These are phyloP conservation scores for Tetradesmus obliquus DNA, from an alignment of 139 green algal species.

Conservation along the genomic window DNA sequence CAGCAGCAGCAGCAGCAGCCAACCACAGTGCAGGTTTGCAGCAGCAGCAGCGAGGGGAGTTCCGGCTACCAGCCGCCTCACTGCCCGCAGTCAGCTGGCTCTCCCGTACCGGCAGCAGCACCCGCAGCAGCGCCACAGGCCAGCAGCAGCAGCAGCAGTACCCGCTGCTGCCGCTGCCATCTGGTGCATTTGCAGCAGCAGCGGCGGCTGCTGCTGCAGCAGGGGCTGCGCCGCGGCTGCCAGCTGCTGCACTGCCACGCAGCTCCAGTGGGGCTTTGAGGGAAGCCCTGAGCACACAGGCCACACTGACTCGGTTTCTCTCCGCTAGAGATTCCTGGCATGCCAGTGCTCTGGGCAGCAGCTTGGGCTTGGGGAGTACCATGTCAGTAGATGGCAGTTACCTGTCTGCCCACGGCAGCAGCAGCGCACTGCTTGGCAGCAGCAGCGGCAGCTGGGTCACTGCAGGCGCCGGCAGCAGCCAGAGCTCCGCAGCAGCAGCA, in stretches of 20 bases:
- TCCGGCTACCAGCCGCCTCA: neutral
- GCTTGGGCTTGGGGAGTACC: neutral
- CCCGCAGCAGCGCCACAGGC: neutral
- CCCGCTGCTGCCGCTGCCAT: neutral
- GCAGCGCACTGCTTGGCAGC: neutral
- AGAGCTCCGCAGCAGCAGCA: neutral
- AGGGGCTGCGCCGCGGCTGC: neutral
- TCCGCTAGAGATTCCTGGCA: neutral
- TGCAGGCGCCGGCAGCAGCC: neutral
- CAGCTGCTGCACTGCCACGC: neutral
- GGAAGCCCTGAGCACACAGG: neutral
- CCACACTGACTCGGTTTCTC: neutral
- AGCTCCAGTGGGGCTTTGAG: neutral
- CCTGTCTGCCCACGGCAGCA: neutral
- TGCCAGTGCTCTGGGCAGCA: neutral
- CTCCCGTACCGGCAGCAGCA: neutral
- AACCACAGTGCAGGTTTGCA: neutral
- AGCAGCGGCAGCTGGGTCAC: conserved; percentile 14
- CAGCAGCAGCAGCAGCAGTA: conserved; percentile 17
- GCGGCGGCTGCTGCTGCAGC: neutral
- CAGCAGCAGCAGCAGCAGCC: neutral
- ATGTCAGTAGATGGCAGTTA: neutral
- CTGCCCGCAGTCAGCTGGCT: conserved; percentile 40
- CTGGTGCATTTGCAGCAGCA: neutral
- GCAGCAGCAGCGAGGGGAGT: neutral